Evolutionary conservation across 345 rosid genomes (phyloP).

Genomic region (Mangifera indica): DNA sequence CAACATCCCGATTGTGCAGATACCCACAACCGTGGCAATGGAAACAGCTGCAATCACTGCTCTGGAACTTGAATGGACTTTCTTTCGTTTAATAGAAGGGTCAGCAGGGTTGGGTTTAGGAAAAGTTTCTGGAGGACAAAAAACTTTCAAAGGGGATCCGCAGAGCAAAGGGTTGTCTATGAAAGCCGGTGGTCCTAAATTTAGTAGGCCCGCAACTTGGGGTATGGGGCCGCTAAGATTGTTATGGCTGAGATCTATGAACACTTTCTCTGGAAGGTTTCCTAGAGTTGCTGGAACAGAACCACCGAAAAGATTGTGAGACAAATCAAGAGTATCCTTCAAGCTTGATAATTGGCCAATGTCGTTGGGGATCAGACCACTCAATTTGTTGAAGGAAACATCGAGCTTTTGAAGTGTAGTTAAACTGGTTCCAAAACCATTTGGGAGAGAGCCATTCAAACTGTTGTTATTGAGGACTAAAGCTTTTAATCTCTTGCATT

Average conservation of each 20-base stretch:
- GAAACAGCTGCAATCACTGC: constrained; percentile 20
- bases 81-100: constrained; percentile 22
- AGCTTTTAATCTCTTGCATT: constrained; percentile 50
- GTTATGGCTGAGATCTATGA: constrained; percentile 74
- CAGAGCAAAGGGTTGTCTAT: constrained; percentile 70
- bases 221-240: constrained; percentile 77
- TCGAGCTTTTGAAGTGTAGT: constrained; percentile 46
- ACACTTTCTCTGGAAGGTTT: constrained; percentile 60
- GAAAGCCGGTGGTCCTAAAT: constrained; percentile 80
- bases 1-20: constrained; percentile 50
- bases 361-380: constrained; percentile 56
- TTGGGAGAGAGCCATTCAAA: constrained; percentile 60
- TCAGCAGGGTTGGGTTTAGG: constrained; percentile 24
- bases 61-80: constrained; percentile 11
- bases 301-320: constrained; percentile 71
- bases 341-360: constrained; percentile 57
- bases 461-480: constrained; percentile 59
- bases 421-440: constrained; percentile 38
- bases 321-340: constrained; percentile 64
- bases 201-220: constrained; percentile 42
- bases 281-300: constrained; percentile 66
- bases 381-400: constrained; percentile 60
- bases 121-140: constrained; percentile 35
- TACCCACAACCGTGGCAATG: constrained; percentile 40
- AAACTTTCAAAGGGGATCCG: constrained; percentile 57